phyloP scores from a whole-genome alignment of 352 stramenopile species.

The Discostella stelligera region DNA sequence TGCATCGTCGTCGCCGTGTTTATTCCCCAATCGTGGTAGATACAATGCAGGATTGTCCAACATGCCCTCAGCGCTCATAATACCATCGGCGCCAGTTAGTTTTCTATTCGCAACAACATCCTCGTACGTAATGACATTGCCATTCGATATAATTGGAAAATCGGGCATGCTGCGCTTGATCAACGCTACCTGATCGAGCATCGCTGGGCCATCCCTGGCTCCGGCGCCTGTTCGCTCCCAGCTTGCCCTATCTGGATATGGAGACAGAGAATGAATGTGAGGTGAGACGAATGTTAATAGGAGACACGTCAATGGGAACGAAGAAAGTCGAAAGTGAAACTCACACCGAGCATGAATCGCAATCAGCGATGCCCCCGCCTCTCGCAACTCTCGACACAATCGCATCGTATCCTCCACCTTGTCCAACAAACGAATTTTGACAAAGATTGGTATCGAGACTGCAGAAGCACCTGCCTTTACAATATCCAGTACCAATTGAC shows the following conservation, averaged over 20 bases:
- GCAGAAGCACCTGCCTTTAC: conserved; percentile 56
- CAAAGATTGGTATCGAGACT: conserved; percentile 79
- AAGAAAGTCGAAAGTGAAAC: neutral
- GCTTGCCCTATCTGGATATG: conserved; percentile 62
- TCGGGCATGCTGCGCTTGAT: conserved; percentile 75
- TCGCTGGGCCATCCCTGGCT: conserved; percentile 79
- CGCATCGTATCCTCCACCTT: conserved; percentile 77
- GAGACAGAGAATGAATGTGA: neutral
- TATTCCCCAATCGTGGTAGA: conserved; percentile 52
- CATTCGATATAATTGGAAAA: conserved; percentile 94
- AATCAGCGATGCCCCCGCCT: conserved; percentile 79
- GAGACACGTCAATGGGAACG: neutral
- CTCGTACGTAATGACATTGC: conserved; percentile 89
- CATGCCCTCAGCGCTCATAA: conserved; percentile 95
- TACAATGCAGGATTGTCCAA: conserved; percentile 96
- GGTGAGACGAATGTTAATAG: neutral
- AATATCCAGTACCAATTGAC: conserved; percentile 73
- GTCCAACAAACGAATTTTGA: conserved; percentile 83
- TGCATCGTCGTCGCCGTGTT: conserved; percentile 23
- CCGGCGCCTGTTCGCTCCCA: conserved; percentile 76
- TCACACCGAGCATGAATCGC: conserved; percentile 80
- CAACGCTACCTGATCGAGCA: conserved; percentile 75
- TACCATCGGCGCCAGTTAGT: conserved; percentile 88
- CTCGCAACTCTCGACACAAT: conserved; percentile 67
- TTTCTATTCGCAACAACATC: conserved; percentile 89